Evolutionary conservation across 805 yeast species (phyloP).

Genomic region (Starmerella apis): DNA sequence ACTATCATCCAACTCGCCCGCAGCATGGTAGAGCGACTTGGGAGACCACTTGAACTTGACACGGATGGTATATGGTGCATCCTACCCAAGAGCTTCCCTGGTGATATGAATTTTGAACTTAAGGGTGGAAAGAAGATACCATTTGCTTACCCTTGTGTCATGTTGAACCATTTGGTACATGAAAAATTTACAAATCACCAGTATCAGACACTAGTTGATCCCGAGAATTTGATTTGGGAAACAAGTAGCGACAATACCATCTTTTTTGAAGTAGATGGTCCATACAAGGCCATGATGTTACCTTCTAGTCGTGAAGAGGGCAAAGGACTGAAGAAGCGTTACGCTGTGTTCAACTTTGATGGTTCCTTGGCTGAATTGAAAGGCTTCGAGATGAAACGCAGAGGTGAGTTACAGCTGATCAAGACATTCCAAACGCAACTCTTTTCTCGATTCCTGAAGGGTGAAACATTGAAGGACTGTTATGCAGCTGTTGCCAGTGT

Average conservation of each 20-base stretch:
- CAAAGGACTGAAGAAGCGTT: slow-evolving; percentile 87
- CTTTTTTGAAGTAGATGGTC: slow-evolving; percentile 97
- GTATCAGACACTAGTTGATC: slow-evolving; percentile 76
- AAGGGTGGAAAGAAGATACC: slow-evolving; percentile 67
- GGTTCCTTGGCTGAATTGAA: slow-evolving; percentile 90
- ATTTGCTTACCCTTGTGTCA: slow-evolving; percentile 88
- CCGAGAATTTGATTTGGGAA: slow-evolving; percentile 52
- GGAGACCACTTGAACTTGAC: slow-evolving; percentile 90
- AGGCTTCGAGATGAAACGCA: slow-evolving; percentile 91
- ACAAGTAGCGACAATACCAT: slow-evolving; percentile 84
- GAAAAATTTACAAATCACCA: slow-evolving; percentile 86
- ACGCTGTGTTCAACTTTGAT: slow-evolving; percentile 93
- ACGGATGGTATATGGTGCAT: slow-evolving; percentile 99
- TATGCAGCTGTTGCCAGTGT: slow-evolving; percentile 82
- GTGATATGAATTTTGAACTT: slow-evolving; percentile 59
- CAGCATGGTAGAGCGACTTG: slow-evolving; percentile 77
- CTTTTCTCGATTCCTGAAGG: slow-evolving; percentile 82
- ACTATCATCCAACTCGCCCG: slow-evolving; percentile 97
- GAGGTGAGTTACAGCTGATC: slow-evolving; percentile 90
- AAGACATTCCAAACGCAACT: slow-evolving; percentile 93
- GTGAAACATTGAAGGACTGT: slow-evolving; percentile 65
- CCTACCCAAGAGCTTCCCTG: slow-evolving; percentile 86
- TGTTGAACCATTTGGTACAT: slow-evolving; percentile 90
- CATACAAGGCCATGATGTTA: slow-evolving; percentile 91
- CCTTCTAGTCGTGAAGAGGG: slow-evolving; percentile 98